These are phyloP conservation scores for Scedosporium dehoogii DNA, from an alignment of 2,329 filamentous ascomycete genomes.

Conservation along the genomic window DNA sequence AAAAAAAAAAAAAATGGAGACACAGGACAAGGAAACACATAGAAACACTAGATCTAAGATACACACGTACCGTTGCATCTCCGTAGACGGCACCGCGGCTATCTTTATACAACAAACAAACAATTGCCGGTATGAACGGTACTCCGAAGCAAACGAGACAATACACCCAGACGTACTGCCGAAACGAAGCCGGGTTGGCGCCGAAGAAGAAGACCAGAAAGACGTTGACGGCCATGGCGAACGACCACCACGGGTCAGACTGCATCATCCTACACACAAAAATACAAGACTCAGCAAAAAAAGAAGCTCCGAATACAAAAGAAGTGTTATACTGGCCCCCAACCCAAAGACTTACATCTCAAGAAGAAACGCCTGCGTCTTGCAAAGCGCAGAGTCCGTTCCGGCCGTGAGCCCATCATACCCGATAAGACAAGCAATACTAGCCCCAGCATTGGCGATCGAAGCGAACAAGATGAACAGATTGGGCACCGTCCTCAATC, in stretches of 20 bases:
- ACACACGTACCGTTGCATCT: slow-evolving; percentile 40
- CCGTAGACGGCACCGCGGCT: slow-evolving; percentile 37
- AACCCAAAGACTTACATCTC: slow-evolving; percentile 56
- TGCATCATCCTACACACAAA: slow-evolving; percentile 61
- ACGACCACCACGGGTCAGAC: slow-evolving; percentile 66
- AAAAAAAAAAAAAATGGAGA: no score
- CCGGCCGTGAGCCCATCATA: slow-evolving; percentile 51
- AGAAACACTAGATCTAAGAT: no score
- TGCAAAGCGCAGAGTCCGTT: slow-evolving; percentile 46
- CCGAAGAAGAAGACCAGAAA: slow-evolving; percentile 57
- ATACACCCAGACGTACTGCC: slow-evolving; percentile 64
- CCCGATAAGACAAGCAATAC: slow-evolving; percentile 60
- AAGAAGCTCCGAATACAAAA: background rate
- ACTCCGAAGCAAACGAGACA: slow-evolving; percentile 60
- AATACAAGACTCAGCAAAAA: background rate
- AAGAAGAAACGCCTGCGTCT: slow-evolving; percentile 50
- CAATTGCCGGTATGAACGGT: slow-evolving; percentile 57
- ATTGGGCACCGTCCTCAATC: slow-evolving; percentile 48
- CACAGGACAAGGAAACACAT: slow-evolving; percentile 14
- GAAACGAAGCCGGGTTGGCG: slow-evolving; percentile 56
- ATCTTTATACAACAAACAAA: slow-evolving; percentile 47
- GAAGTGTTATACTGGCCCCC: slow-evolving; percentile 17
- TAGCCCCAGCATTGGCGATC: slow-evolving; percentile 48
- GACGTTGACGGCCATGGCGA: slow-evolving; percentile 76
- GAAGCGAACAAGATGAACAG: slow-evolving; percentile 54